Evolutionary conservation across 352 stramenopile genomes (phyloP), one percentile per base, ranked within the genome.

Genomic region (Phytopythium aichiense): DNA sequence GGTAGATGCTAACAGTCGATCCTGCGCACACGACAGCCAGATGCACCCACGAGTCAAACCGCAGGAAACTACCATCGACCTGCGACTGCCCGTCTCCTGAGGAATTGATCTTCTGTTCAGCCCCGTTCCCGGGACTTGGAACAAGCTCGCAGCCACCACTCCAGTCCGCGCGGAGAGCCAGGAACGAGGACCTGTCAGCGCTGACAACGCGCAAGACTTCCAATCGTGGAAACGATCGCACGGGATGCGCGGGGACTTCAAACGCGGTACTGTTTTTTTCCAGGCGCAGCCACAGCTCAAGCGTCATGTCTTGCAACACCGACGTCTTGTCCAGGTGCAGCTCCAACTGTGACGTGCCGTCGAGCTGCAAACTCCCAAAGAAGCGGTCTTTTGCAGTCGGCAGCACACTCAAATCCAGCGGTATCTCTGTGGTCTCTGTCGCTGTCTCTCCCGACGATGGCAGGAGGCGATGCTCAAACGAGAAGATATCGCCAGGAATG

Each of bases 261-360:
- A 51, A 33, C 11, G 38, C 16, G 40, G 3, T 9, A 13, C 18
- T 51, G 25, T 40, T 8, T 12, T 18, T 23, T 18, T 60, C 55
- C n/a, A 80, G 46, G 11, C 67, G 68, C 1, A 81, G 45, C 83
- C 83, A 92, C 30, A 77, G 79, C 54, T 90, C 79, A 18, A 87
- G 61, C 1, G 75, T 84, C 46, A 64, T 76, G 50, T 92, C 83
- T 33, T 66, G 66, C 2, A 70, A 61, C 0, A 73, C 52, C 8
- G 69, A 28, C 15, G 43, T 64, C 20, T 43, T 61, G 33, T 70
- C 81, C 4, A 58, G 31, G 35, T 64, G 64, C 38, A 80, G n/a
- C 25, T 63, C 45, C 38, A 80, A 15, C 35, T 60, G 30, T 7
- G 51, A 53, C 15, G 50, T 33, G 8, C 53, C 20, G 9, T 49